Evolutionary conservation across 192 early-diverging fungal genomes (phyloP).

Genomic region (Chytriomyces sp.): DNA sequence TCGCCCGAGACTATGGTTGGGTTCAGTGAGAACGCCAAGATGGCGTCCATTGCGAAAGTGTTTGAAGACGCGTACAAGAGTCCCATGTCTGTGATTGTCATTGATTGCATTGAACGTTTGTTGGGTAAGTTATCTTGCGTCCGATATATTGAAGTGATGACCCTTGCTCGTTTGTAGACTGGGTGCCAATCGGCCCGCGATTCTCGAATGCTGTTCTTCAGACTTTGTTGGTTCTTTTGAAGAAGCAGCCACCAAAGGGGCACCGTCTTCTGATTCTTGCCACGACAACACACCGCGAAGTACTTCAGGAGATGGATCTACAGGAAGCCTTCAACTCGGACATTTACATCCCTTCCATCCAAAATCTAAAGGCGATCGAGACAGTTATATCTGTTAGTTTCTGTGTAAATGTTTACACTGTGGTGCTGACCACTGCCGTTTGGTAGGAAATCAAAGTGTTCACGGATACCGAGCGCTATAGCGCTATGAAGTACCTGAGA

Average conservation of each 20-base stretch:
- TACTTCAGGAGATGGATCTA: slow-evolving; percentile 87
- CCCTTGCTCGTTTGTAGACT: slow-evolving; percentile 59
- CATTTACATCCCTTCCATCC: slow-evolving; percentile 79
- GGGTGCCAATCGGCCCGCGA: slow-evolving; percentile 91
- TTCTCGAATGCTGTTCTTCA: slow-evolving; percentile 94
- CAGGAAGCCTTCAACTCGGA: slow-evolving; percentile 82
- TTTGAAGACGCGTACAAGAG: slow-evolving; percentile 98
- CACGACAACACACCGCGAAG: slow-evolving; percentile 79
- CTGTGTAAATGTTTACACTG: background rate
- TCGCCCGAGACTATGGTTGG: slow-evolving; percentile 97
- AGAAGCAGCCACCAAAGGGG: slow-evolving; percentile 85
- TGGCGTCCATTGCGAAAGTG: slow-evolving; percentile 87
- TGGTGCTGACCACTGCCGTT: background rate
- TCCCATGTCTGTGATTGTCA: slow-evolving; percentile 87
- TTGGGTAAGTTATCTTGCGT: slow-evolving; percentile 52
- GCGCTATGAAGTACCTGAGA: slow-evolving; percentile 56
- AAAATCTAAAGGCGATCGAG: slow-evolving; percentile 68
- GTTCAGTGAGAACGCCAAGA: slow-evolving; percentile 79
- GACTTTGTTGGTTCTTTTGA: slow-evolving; percentile 88
- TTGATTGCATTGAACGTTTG: slow-evolving; percentile 92
- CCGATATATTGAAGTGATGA: background rate
- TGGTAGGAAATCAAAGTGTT: slow-evolving; percentile 65
- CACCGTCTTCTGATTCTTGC: slow-evolving; percentile 79
- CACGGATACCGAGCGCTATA: slow-evolving; percentile 63
- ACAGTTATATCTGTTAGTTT: slow-evolving; percentile 61